These are phyloP conservation scores for Scolecobasidium constrictum DNA, from an alignment of 2,329 filamentous ascomycete genomes.

Conservation along the genomic window DNA sequence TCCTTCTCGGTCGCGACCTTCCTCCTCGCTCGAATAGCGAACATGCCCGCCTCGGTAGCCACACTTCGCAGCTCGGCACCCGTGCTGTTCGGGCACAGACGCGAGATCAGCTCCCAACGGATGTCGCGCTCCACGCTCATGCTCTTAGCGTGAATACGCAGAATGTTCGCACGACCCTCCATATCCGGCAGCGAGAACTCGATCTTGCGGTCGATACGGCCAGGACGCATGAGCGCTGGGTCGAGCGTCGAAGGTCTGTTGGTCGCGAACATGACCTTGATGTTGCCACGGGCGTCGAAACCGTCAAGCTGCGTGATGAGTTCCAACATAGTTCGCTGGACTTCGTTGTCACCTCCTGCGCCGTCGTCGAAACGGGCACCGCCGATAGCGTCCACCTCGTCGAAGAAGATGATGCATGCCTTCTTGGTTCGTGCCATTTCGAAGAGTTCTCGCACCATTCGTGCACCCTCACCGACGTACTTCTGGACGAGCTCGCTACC, in stretches of 20 bases:
- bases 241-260: slow-evolving; percentile 93
- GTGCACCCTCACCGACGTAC: slow-evolving; percentile 94
- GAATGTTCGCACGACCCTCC: slow-evolving; percentile 92
- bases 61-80: slow-evolving; percentile 94
- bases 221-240: slow-evolving; percentile 92
- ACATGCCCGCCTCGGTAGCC: slow-evolving; percentile 97
- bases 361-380: slow-evolving; percentile 95
- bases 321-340: slow-evolving; percentile 96
- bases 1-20: slow-evolving; percentile 99
- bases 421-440: slow-evolving; percentile 99
- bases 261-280: slow-evolving; percentile 99
- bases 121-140: slow-evolving; percentile 99
- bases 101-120: slow-evolving; percentile 95
- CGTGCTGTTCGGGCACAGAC: slow-evolving; percentile 92
- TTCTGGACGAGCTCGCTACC: slow-evolving; percentile 97
- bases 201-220: slow-evolving; percentile 97
- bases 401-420: slow-evolving; percentile 99
- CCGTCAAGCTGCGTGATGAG: slow-evolving; percentile 94
- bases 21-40: slow-evolving; percentile 83
- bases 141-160: slow-evolving; percentile 97
- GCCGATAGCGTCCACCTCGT: slow-evolving; percentile 94
- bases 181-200: slow-evolving; percentile 97
- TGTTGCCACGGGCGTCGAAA: slow-evolving; percentile 93
- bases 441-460: slow-evolving; percentile 97
- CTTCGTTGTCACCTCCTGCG: slow-evolving; percentile 93